Evolutionary conservation across 2,329 filamentous ascomycete species (phyloP).

Genomic region (Harringtonia aguacate): DNA sequence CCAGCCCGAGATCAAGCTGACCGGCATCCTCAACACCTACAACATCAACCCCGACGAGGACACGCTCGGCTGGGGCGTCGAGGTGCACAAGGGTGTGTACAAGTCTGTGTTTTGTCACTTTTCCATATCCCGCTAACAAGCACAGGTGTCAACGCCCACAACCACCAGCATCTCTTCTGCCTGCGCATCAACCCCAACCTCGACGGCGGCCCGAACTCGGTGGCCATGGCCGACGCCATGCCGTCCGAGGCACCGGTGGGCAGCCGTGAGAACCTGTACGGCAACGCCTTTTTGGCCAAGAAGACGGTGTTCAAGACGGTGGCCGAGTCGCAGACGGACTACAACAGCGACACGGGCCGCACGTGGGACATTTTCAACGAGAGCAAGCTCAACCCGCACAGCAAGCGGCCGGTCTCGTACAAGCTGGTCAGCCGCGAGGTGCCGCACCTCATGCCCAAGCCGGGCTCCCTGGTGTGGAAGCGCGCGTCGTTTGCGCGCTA

Average conservation of each 20-base stretch:
- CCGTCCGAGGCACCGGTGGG: constrained; percentile 64
- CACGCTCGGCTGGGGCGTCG: constrained; percentile 77
- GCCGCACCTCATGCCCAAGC: constrained; percentile 66
- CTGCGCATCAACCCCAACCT: constrained; percentile 79
- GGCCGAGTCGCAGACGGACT: constrained; percentile 61
- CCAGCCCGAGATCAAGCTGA: constrained; percentile 84
- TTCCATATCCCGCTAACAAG: too few species aligned
- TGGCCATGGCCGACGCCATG: constrained; percentile 73
- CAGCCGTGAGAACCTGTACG: constrained; percentile 73
- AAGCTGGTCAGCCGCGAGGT: constrained; percentile 86
- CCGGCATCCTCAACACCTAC: constrained; percentile 89
- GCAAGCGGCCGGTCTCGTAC: constrained; percentile 74
- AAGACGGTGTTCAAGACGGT: constrained; percentile 70
- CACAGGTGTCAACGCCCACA: constrained; percentile 76
- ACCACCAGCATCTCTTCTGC: constrained; percentile 72
- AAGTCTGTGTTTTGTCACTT: too few species aligned
- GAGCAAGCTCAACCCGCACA: constrained; percentile 74
- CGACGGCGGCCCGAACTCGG: constrained; percentile 69
- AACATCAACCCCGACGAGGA: constrained; percentile 71
- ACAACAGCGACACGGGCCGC: constrained; percentile 65
- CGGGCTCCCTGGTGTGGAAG: constrained; percentile 77
- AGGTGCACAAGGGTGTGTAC: constrained; percentile 68
- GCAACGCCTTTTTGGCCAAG: constrained; percentile 81
- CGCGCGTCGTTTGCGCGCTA: constrained; percentile 80
- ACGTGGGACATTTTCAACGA: constrained; percentile 90